Evolutionary conservation across 345 rosid genomes (phyloP).

Genomic region (Kernera saxatilis): DNA sequence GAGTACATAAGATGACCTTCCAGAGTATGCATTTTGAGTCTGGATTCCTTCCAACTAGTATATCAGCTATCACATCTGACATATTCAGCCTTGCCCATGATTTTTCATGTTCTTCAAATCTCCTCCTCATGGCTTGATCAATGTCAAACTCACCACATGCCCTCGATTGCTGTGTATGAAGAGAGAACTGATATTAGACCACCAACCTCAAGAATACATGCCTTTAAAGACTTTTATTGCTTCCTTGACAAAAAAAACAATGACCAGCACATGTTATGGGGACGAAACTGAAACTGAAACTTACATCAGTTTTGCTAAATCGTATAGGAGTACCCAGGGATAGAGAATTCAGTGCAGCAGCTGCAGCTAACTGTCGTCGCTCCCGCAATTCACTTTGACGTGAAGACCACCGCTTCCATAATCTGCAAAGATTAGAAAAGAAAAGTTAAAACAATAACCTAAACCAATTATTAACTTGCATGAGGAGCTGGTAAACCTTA

Average conservation of each 20-base stretch:
- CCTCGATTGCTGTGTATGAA: conserved; percentile 41
- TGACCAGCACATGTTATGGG: not conserved
- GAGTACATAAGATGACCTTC: conserved; percentile 68
- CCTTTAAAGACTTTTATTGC: not conserved
- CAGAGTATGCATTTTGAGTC: conserved; percentile 68
- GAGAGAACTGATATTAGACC: conserved; percentile 16
- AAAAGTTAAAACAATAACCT: not conserved
- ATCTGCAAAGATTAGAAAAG: conserved; percentile 40
- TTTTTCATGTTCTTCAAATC: conserved; percentile 51
- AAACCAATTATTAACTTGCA: not conserved
- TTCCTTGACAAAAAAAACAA: not conserved
- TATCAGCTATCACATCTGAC: conserved; percentile 56
- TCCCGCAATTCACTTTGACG: conserved; percentile 55
- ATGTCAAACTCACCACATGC: conserved; percentile 49
- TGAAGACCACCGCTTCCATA: conserved; percentile 74
- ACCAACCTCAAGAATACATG: conserved; percentile 12
- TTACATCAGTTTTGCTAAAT: conserved; percentile 48
- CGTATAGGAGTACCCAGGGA: conserved; percentile 70
- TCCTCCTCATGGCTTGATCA: conserved; percentile 58
- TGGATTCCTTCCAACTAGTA: conserved; percentile 51
- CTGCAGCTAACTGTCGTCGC: conserved; percentile 59
- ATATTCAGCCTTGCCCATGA: conserved; percentile 88
- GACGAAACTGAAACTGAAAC: conserved; percentile 30
- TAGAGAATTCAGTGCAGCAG: conserved; percentile 67
- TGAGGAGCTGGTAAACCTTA: conserved; percentile 51